Conservation (phyloP, 2,329 filamentous ascomycete genomes). For the Cercospora zeae-maydis region DNA sequence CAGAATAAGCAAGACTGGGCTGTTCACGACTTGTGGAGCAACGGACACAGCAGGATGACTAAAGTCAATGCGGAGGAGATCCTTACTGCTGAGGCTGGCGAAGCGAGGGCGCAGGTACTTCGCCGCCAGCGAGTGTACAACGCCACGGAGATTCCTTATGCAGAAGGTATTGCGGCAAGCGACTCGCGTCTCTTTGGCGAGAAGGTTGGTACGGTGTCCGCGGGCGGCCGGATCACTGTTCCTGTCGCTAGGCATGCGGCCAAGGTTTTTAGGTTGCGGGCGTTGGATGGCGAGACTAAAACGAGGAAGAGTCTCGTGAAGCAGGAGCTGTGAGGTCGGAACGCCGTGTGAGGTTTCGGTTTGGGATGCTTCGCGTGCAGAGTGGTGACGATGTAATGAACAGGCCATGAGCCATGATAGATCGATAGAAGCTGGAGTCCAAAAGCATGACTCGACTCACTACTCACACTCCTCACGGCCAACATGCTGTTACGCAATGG, state of each 20-base stretch:
- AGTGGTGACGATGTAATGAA: not conserved
- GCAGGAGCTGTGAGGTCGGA: not conserved
- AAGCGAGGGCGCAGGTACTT: not conserved
- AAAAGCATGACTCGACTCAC: not conserved
- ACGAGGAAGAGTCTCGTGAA: not conserved
- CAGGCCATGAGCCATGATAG: not conserved
- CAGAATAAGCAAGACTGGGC: constrained; percentile 4
- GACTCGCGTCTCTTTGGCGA: not conserved
- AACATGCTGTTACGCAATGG: too few species aligned
- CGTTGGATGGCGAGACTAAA: not conserved
- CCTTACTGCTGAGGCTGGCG: not conserved
- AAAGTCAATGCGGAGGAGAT: constrained; percentile 3
- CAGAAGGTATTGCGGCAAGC: not conserved
- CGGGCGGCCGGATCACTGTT: not conserved
- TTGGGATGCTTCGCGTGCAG: not conserved
- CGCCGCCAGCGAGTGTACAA: not conserved
- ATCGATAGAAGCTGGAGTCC: not conserved
- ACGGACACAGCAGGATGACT: constrained; percentile 1
- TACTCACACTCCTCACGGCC: not conserved
- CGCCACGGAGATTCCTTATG: not conserved
- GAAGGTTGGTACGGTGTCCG: not conserved
- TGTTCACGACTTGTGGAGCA: not conserved
- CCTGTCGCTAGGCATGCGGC: not conserved
- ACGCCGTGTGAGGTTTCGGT: not conserved
- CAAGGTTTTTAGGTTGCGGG: not conserved